A percentile compares a stretch with the other conserved stretches of the same genome.
phyloP scores from a whole-genome alignment of 805 yeast genomes.

The Suhomyces canberraensis region DNA sequence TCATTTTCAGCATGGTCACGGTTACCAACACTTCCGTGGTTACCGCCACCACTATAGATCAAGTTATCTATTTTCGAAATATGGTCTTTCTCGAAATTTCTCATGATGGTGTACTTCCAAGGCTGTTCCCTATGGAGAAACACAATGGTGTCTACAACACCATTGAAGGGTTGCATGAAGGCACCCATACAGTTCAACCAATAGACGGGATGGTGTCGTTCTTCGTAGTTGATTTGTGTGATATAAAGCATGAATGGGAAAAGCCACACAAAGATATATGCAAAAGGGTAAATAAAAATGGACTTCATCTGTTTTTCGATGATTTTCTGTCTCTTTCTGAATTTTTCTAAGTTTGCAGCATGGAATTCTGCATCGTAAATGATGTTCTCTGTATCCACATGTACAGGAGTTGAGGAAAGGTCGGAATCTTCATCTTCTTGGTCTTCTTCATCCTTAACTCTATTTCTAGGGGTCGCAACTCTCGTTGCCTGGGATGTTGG shows the following conservation, averaged over 20 bases:
- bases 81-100: conserved; percentile 35
- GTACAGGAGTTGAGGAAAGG: conserved; percentile 14
- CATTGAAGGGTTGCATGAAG: conserved; percentile 75
- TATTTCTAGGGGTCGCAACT: background rate
- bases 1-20: conserved; percentile 11
- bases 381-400: conserved; percentile 18
- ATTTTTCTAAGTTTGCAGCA: conserved; percentile 55
- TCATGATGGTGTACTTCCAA: conserved; percentile 55
- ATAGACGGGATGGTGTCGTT: conserved; percentile 47
- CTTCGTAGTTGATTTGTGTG: conserved; percentile 50
- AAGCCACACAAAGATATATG: conserved; percentile 78
- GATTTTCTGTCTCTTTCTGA: conserved; percentile 59
- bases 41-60: conserved; percentile 3
- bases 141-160: conserved; percentile 72
- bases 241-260: conserved; percentile 71
- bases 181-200: conserved; percentile 71
- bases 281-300: conserved; percentile 79
- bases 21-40: background rate
- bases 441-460: conserved; percentile 18
- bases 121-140: conserved; percentile 77
- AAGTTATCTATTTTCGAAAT: conserved; percentile 21
- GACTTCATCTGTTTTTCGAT: conserved; percentile 76
- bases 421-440: conserved; percentile 19
- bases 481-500: background rate
- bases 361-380: conserved; percentile 45